A percentile compares a stretch with the other conserved stretches of the same genome.
Conservation (phyloP, 345 rosid species). For the Combretum micranthum region DNA sequence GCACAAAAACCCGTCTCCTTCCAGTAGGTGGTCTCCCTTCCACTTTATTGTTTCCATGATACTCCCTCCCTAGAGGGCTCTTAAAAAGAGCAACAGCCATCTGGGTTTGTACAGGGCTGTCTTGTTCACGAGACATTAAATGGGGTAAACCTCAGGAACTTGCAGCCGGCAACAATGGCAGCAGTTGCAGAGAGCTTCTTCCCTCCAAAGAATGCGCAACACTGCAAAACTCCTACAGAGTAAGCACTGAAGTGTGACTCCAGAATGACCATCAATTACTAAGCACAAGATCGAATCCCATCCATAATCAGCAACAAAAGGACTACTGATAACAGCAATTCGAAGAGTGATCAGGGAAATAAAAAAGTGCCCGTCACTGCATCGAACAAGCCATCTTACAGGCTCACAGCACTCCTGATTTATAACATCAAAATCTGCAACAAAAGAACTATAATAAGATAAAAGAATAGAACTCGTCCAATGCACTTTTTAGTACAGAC, state of each 20-base stretch:
- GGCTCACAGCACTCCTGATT: background rate
- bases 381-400: conserved; percentile 19
- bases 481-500: too few relatives aligned
- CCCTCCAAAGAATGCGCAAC: conserved; percentile 35
- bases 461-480: too few relatives aligned
- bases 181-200: conserved; percentile 38
- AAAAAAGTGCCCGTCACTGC: conserved; percentile 11
- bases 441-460: background rate
- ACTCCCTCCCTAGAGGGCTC: conserved; percentile 69
- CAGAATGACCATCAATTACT: conserved; percentile 43
- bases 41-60: conserved; percentile 37
- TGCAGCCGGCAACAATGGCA: conserved; percentile 29
- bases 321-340: background rate
- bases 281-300: conserved; percentile 18
- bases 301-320: conserved; percentile 5
- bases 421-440: conserved; percentile 3
- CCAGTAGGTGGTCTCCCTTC: conserved; percentile 73
- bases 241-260: conserved; percentile 12
- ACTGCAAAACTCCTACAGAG: conserved; percentile 29
- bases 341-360: background rate
- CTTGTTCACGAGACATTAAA: conserved; percentile 84
- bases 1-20: conserved; percentile 85
- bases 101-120: conserved; percentile 97
- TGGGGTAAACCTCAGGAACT: conserved; percentile 20
- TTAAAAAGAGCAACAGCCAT: conserved; percentile 83